phyloP scores from a whole-genome alignment of 1,139 yeast genomes.

The Arxiozyma slooffiae region DNA sequence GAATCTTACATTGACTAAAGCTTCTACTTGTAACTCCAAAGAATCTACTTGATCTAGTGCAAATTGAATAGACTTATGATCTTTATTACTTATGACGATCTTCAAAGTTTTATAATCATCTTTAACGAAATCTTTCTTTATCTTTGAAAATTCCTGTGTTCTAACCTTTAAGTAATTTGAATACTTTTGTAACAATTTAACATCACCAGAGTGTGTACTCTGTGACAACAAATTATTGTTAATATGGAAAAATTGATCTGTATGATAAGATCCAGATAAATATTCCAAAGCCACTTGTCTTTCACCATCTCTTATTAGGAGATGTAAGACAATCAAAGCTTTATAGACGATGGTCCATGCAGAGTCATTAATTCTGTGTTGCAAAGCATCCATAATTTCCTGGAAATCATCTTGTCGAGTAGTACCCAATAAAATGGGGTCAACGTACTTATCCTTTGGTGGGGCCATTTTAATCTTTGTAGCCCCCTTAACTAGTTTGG shows the following conservation, averaged over 20 bases:
- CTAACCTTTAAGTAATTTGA: conserved; percentile 60
- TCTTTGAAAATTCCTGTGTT: conserved; percentile 55
- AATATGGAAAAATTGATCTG: conserved; percentile 41
- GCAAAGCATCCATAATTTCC: conserved; percentile 59
- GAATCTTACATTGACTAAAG: conserved; percentile 64
- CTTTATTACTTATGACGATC: conserved; percentile 16
- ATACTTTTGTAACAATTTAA: conserved; percentile 54
- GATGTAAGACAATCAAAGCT: conserved; percentile 72
- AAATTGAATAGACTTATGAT: conserved; percentile 55
- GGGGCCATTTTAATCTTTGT: conserved; percentile 78
- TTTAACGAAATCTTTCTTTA: conserved; percentile 69
- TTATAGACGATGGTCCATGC: conserved; percentile 92
- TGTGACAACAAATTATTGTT: conserved; percentile 13
- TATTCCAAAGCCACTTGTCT: conserved; percentile 49
- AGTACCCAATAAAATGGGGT: conserved; percentile 83
- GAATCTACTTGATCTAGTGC: conserved; percentile 70
- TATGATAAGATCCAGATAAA: conserved; percentile 40
- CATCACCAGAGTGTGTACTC: conserved; percentile 34
- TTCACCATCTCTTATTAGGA: conserved; percentile 67
- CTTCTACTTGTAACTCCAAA: conserved; percentile 72
- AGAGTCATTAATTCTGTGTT: conserved; percentile 55
- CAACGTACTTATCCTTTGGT: conserved; percentile 93
- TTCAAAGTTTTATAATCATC: conserved; percentile 49
- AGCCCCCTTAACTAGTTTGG: conserved; percentile 57
- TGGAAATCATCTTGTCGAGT: conserved; percentile 52